Conservation (phyloP, 495 filamentous ascomycete genomes). For the Hypoxylon perforatum region DNA sequence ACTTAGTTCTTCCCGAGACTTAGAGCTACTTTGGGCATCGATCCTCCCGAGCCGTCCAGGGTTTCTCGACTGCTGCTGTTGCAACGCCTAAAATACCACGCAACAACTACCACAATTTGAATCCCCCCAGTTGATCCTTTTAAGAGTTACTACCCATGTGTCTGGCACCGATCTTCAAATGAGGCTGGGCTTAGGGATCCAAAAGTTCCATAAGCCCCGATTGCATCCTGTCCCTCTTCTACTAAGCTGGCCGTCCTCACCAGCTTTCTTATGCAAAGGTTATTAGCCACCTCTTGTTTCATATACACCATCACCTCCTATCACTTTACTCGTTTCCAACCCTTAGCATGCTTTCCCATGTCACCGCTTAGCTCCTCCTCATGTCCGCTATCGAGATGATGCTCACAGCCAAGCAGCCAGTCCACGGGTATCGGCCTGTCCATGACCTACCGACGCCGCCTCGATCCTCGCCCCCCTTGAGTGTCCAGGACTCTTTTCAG, state of each 20-base stretch:
- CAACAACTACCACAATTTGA: constrained; percentile 41
- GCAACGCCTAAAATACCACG: constrained; percentile 50
- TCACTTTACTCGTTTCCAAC: constrained; percentile 25
- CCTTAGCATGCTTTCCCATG: constrained; percentile 38
- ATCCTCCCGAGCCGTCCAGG: constrained; percentile 39
- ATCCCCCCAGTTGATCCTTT: constrained; percentile 44
- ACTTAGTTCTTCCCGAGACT: constrained; percentile 43
- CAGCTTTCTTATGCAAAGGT: constrained; percentile 63
- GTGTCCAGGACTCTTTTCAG: constrained; percentile 60
- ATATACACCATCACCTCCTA: constrained; percentile 34
- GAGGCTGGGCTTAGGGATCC: constrained; percentile 59
- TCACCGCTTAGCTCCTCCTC: constrained; percentile 39
- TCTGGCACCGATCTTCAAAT: constrained; percentile 52
- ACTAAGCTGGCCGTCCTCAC: constrained; percentile 64
- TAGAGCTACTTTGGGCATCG: constrained; percentile 39
- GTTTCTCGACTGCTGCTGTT: constrained; percentile 46
- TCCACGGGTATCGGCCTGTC: constrained; percentile 72
- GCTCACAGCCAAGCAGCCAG: constrained; percentile 76
- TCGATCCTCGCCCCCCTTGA: constrained; percentile 69
- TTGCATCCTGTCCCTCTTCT: constrained; percentile 51
- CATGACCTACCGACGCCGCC: constrained; percentile 76
- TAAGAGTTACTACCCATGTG: constrained; percentile 48
- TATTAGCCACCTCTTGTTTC: constrained; percentile 56
- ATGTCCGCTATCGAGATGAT: constrained; percentile 57
- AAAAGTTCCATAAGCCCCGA: constrained; percentile 65